Evolutionary conservation across 495 filamentous ascomycete genomes (phyloP), one percentile per base, ranked within the genome.

Genomic region (Penicillium mononematosum): DNA sequence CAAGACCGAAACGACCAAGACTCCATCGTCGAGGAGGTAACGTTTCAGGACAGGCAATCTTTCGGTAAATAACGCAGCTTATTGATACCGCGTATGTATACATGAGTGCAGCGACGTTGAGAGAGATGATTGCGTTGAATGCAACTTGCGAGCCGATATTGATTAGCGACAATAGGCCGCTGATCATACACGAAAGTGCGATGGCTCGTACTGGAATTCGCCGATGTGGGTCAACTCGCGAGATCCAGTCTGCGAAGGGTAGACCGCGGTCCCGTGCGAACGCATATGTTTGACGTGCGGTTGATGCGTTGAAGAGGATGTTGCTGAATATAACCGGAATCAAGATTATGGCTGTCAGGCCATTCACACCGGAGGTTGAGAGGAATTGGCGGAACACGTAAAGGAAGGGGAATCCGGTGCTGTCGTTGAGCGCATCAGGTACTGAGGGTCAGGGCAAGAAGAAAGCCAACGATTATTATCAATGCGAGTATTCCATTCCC

Each of bases 191-290:
- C 5, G 52, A 58, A 14, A 83, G 49, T 17, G 47, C 55, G 44
- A 65, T 62, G 0, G 82, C 74, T 60, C 79, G 80, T 31, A 78
- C 63, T 9, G 79, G 83, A 24, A 87, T 76, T 44, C 75, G 72
- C 59, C 67, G 63, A 4, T 61, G 45, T 0, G 56, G 58, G 50
- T 80, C 77, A 3, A 29, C 27, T 29, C 27, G 27, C 27, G 27
- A 29, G 27, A 29, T 29, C 27, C 27, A 29, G 27, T 29, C 27
- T 29, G 27, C 27, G 7, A 29, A 29, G 27, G 27, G 27, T 29
- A 29, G 27, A 7, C 27, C 27, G 7, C 27, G 27, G 9, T 29
- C 27, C 2, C 27, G 27, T 29, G 27, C 27, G 27, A 29, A 77
- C 47, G 77, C 70, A 41, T 65, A 78, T 0, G 74, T 63, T 43